Base-by-base conservation (phyloP, 805 yeast genomes). In the Ogataea nonfermentans region DNA sequence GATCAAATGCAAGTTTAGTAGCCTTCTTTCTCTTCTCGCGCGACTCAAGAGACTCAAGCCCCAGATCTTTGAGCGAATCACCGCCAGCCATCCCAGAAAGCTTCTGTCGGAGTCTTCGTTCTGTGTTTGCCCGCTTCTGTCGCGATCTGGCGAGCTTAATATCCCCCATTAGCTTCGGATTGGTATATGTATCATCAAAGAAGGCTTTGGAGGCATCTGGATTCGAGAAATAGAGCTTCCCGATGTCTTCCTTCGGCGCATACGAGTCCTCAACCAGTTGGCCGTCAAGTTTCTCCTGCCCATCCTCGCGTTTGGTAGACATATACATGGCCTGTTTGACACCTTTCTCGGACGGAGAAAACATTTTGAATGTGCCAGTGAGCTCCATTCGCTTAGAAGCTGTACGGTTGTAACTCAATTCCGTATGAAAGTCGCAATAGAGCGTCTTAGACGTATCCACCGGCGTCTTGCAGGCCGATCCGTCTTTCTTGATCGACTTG, bases 381-480 rank as follows among this genome's bases (percentile, higher is more conserved):
- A 91, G 67, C 58, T 90, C 98, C 68, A 87, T 75, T 46, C 98
- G 67, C 45, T 75, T 71, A n/a, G 79, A 71, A 14, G 77, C 73
- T 0, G 74, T 61, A 31, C 68, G 68, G 30, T 73, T 70, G 39
- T 78, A 66, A 30, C 76, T 69, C 33, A 70, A 49, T 46, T 86
- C 91, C 12, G 73, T 66, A 55, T 90, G 98, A 52, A 65, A 87
- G 9, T 78, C 79, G 61, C 98, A 90, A 43, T 76, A 71, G 16
- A 71, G 73, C 5, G 75, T 64, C 28, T 67, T 68, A 7, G 72
- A 61, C 14, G 57, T 62, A 53, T 88, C 78, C 4, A 89, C 74
- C 28, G 85, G 81, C 4, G 73, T 66, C 9, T 63, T 65, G 62
- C 98, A 90, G 6, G 59, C 52, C 5, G 63, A 56, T 11, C 81